These are phyloP conservation scores for Blastobotrys parvus DNA, from an alignment of 805 yeast species.

Conservation along the genomic window DNA sequence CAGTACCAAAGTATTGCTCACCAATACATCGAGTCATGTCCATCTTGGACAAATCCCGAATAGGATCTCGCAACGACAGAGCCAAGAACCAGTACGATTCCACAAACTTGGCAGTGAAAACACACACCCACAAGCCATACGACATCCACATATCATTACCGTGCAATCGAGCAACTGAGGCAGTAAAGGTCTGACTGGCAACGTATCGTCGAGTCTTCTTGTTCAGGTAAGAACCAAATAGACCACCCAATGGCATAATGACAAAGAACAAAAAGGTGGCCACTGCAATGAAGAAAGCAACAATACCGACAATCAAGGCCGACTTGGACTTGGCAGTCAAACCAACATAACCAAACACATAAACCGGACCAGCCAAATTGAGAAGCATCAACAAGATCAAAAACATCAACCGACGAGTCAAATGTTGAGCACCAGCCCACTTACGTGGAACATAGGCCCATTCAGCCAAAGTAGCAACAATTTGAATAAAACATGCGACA, in stretches of 20 bases:
- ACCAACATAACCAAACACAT: conserved; percentile 38
- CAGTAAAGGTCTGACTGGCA: conserved; percentile 92
- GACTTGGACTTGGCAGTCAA: conserved; percentile 34
- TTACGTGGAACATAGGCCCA: conserved; percentile 94
- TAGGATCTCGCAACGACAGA: conserved; percentile 88
- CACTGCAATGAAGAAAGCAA: conserved; percentile 82
- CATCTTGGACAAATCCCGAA: conserved; percentile 76
- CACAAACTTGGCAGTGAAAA: conserved; percentile 76
- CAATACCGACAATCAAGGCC: conserved; percentile 54
- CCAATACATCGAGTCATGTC: conserved; percentile 87
- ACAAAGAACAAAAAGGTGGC: conserved; percentile 83
- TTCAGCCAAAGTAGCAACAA: conserved; percentile 82
- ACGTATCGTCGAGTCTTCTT: conserved; percentile 75
- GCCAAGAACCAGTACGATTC: conserved; percentile 94
- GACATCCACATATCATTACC: conserved; percentile 97
- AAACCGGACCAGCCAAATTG: conserved; percentile 44
- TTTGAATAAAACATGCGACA: conserved; percentile 72
- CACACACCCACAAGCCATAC: conserved; percentile 79
- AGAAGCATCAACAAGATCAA: conserved; percentile 48
- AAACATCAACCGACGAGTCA: conserved; percentile 78
- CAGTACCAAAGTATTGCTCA: conserved; percentile 81
- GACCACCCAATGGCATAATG: conserved; percentile 91
- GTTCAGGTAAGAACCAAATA: conserved; percentile 82
- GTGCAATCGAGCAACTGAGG: conserved; percentile 70
- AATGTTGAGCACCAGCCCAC: conserved; percentile 99